A percentile compares a stretch with the other conserved stretches of the same genome.
These are phyloP conservation scores for Fagopyrum homotropicum DNA, from an alignment of 148 eudicot species.

Conservation along the genomic window DNA sequence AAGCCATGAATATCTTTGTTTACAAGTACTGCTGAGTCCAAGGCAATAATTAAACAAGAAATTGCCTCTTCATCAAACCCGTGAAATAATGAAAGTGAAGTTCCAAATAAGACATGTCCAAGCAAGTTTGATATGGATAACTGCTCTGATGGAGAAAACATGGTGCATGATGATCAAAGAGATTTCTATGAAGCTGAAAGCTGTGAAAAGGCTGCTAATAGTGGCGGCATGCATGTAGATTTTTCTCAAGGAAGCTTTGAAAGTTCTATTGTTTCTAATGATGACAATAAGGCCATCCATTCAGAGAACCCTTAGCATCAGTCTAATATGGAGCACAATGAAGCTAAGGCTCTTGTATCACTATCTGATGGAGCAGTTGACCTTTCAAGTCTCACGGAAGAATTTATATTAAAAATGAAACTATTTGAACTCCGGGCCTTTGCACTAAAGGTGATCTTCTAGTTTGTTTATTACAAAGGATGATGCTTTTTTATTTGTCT, in stretches of 20 bases:
- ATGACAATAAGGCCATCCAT: background rate
- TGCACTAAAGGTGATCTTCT: slow-evolving; percentile 28
- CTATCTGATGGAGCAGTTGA: slow-evolving; percentile 11
- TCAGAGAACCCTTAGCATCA: slow-evolving; percentile 18
- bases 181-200: background rate
- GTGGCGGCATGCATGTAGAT: background rate
- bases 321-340: slow-evolving; percentile 15
- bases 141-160: slow-evolving; percentile 2
- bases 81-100: background rate
- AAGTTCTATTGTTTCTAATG: slow-evolving; percentile 13
- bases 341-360: slow-evolving; percentile 10
- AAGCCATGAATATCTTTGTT: slow-evolving; percentile 53
- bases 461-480: background rate
- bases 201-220: background rate
- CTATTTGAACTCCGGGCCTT: slow-evolving; percentile 27
- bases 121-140: slow-evolving; percentile 8
- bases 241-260: background rate
- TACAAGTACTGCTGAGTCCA: slow-evolving; percentile 12
- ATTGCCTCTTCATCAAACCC: slow-evolving; percentile 9
- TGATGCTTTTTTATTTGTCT: background rate
- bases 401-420: slow-evolving; percentile 17
- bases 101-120: background rate
- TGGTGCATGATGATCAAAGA: background rate
- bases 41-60: background rate
- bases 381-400: slow-evolving; percentile 10